Percentiles rank a stretch among this genome's conserved stretches.
phyloP scores from a whole-genome alignment of 1,139 yeast species.

The Geotrichum cucujoidarum region DNA sequence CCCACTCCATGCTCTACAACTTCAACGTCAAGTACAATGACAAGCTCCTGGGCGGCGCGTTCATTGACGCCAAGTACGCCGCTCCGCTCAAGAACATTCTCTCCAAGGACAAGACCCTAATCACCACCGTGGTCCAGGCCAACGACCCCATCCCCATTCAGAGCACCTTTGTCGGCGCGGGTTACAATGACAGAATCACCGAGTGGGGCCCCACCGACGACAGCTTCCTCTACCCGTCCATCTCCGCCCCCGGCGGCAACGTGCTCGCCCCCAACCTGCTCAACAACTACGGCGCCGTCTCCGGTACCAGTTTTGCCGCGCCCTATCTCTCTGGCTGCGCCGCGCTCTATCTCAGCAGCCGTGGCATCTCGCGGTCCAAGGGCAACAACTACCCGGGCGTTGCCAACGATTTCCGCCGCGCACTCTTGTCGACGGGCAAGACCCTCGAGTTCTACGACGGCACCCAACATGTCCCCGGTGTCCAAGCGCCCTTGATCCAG shows the following conservation, averaged over 20 bases:
- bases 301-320: conserved; percentile 21
- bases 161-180: conserved; percentile 9
- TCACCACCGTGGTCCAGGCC: conserved; percentile 5
- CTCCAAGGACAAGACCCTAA: background rate
- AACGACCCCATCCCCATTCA: conserved; percentile 3
- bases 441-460: conserved; percentile 18
- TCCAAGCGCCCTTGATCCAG: conserved; percentile 23
- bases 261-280: conserved; percentile 9
- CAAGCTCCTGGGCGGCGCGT: conserved; percentile 6
- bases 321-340: conserved; percentile 27
- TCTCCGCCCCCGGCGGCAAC: conserved; percentile 26
- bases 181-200: conserved; percentile 16
- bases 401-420: conserved; percentile 13
- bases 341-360: conserved; percentile 23
- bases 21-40: background rate
- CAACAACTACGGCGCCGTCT: conserved; percentile 5
- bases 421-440: conserved; percentile 19
- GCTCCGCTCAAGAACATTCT: conserved; percentile 4
- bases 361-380: conserved; percentile 11
- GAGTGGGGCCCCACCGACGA: conserved; percentile 27
- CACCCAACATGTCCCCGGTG: conserved; percentile 1
- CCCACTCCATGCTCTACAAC: conserved; percentile 3
- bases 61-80: background rate
- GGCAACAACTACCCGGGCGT: conserved; percentile 13
- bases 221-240: conserved; percentile 24